Evolutionary conservation across 2,329 filamentous ascomycete genomes (phyloP).

Genomic region (Trichoderma gracile): DNA sequence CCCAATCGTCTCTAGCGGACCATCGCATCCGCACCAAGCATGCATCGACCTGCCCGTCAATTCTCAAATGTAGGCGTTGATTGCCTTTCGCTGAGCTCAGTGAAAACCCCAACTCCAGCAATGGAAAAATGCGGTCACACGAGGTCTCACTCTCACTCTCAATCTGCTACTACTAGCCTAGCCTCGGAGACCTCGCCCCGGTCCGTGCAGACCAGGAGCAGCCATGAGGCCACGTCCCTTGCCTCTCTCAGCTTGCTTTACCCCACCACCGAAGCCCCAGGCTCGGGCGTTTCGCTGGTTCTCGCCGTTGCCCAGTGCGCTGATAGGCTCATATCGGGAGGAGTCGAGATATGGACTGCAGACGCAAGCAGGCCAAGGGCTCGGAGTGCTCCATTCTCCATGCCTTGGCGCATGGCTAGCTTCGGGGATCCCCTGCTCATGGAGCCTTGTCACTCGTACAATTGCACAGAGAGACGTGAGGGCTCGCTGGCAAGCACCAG

Average conservation of each 20-base stretch:
- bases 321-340: conserved; percentile 11
- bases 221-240: conserved; percentile 9
- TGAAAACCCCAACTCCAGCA: not conserved
- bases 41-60: not conserved
- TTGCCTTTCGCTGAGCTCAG: not conserved
- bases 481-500: not conserved
- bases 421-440: conserved; percentile 14
- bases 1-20: not conserved
- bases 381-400: conserved; percentile 1
- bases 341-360: conserved; percentile 11
- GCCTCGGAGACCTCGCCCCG: conserved; percentile 10
- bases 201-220: conserved; percentile 13
- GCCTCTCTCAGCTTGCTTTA: conserved; percentile 16
- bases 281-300: conserved; percentile 15
- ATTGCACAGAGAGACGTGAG: not conserved
- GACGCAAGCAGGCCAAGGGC: conserved; percentile 1
- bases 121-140: conserved; percentile 4
- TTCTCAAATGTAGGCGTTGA: not conserved
- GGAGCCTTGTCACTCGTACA: not conserved
- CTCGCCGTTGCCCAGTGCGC: not conserved
- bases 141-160: conserved; percentile 3
- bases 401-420: conserved; percentile 4
- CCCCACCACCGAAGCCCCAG: conserved; percentile 10
- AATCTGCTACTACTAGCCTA: not conserved
- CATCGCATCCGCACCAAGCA: not conserved